A percentile compares a stretch with the other conserved stretches of the same genome.
phyloP scores from a whole-genome alignment of 2,329 filamentous ascomycete genomes.

The Aspergillus pseudonomiae region DNA sequence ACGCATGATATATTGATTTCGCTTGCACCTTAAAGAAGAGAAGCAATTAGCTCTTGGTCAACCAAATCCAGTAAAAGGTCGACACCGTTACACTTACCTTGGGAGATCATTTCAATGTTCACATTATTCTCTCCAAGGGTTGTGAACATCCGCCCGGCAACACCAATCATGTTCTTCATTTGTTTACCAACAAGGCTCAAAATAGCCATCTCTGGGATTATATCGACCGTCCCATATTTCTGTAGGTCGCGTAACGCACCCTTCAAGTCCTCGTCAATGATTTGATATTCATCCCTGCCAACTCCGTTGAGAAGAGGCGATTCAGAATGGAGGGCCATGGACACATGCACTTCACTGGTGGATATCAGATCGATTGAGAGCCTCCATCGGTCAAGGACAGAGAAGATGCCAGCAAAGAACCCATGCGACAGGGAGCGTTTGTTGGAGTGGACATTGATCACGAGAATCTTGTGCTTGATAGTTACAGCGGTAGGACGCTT shows the following conservation, averaged over 20 bases:
- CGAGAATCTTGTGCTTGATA: constrained; percentile 94
- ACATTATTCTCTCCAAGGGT: constrained; percentile 90
- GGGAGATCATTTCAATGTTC: constrained; percentile 99
- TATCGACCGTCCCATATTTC: constrained; percentile 85
- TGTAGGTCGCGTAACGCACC: constrained; percentile 71
- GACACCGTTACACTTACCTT: constrained; percentile 64
- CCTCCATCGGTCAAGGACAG: constrained; percentile 81
- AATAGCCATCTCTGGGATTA: constrained; percentile 91
- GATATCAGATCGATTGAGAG: constrained; percentile 96
- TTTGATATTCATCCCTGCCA: constrained; percentile 53
- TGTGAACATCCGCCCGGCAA: constrained; percentile 92
- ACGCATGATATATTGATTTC: constrained; percentile 99
- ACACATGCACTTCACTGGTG: constrained; percentile 94
- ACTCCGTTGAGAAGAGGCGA: constrained; percentile 55
- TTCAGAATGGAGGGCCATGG: constrained; percentile 90
- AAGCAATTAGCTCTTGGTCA: constrained; percentile 19
- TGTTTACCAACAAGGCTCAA: constrained; percentile 91
- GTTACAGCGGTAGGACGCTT: constrained; percentile 88
- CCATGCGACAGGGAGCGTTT: constrained; percentile 94
- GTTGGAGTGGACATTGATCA: constrained; percentile 98
- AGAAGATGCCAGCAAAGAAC: constrained; percentile 93
- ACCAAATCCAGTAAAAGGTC: constrained; percentile 5
- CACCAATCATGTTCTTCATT: constrained; percentile 96
- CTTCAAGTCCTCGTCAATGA: constrained; percentile 65
- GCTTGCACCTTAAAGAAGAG: constrained; percentile 70